Evolutionary conservation across 1,139 yeast genomes (phyloP).

Genomic region (Yamadazyma conglobata): DNA sequence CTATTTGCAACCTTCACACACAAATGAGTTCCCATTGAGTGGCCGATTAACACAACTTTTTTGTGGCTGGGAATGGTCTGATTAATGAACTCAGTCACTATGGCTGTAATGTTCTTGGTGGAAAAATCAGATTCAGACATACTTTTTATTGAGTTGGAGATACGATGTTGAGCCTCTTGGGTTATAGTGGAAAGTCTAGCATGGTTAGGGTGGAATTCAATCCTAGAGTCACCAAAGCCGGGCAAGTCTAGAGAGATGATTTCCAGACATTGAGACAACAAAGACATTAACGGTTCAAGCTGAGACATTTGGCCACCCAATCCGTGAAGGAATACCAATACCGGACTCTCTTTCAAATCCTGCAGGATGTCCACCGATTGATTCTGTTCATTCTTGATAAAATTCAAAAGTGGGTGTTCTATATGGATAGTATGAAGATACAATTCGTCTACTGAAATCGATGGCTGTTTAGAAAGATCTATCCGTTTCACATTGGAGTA

Average conservation of each 20-base stretch:
- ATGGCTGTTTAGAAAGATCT: slow-evolving; percentile 22
- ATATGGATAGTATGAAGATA: slow-evolving; percentile 44
- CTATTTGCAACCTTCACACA: slow-evolving; percentile 45
- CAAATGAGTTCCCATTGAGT: slow-evolving; percentile 72
- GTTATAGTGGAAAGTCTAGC: slow-evolving; percentile 24
- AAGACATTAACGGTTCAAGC: slow-evolving; percentile 63
- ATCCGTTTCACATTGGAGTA: slow-evolving; percentile 38
- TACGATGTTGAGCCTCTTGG: slow-evolving; percentile 22
- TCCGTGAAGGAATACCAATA: slow-evolving; percentile 65
- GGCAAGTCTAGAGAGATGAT: slow-evolving; percentile 67
- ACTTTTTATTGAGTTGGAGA: slow-evolving; percentile 26
- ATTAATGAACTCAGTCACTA: slow-evolving; percentile 38
- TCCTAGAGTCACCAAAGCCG: slow-evolving; percentile 63
- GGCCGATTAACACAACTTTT: slow-evolving; percentile 61
- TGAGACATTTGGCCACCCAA: slow-evolving; percentile 77
- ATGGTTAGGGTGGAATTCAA: slow-evolving; percentile 16
- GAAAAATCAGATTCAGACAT: slow-evolving; percentile 45
- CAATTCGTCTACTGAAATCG: slow-evolving; percentile 31
- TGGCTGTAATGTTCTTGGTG: slow-evolving; percentile 47
- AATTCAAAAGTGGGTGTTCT: slow-evolving; percentile 52
- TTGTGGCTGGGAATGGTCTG: slow-evolving; percentile 39
- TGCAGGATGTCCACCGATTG: slow-evolving; percentile 24
- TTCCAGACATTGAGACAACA: slow-evolving; percentile 64
- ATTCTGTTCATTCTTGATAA: slow-evolving; percentile 38
- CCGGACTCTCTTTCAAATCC: slow-evolving; percentile 50